A percentile compares a stretch with the other conserved stretches of the same genome.
Evolutionary conservation across 1,284 basidiomycete genomes (phyloP).

Genomic region (Pyrrhoderma lamaoense): DNA sequence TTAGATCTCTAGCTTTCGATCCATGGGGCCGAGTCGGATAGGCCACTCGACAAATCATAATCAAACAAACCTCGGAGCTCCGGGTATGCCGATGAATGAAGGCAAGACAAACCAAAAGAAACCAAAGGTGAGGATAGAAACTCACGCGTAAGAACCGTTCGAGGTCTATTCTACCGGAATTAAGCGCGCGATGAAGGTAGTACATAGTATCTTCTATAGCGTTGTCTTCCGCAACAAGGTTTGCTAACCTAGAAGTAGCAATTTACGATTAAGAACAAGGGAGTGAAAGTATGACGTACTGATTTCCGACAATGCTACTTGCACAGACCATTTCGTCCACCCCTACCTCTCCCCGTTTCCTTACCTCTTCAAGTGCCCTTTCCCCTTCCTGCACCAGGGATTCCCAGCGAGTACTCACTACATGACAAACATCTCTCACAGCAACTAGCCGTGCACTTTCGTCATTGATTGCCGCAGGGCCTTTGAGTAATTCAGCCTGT

Average conservation of each 20-base stretch:
- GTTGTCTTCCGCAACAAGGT: slow-evolving; percentile 96
- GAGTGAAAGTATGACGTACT: slow-evolving; percentile 49
- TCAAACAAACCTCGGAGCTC: slow-evolving; percentile 13
- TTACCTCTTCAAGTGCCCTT: slow-evolving; percentile 60
- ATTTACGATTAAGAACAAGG: slow-evolving; percentile 3
- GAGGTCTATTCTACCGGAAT: slow-evolving; percentile 86
- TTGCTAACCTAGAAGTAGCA: slow-evolving; percentile 61
- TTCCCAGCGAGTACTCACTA: slow-evolving; percentile 63
- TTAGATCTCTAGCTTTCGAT: too few relatives aligned
- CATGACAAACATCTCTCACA: slow-evolving; percentile 86
- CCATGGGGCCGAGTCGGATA: too few relatives aligned
- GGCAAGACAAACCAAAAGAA: slow-evolving; percentile 8
- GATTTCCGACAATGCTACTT: slow-evolving; percentile 92
- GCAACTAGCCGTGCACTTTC: slow-evolving; percentile 94
- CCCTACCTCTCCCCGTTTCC: slow-evolving; percentile 68
- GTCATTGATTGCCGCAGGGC: slow-evolving; percentile 88
- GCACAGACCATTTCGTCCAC: slow-evolving; percentile 94
- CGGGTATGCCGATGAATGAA: background rate
- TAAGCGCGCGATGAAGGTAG: slow-evolving; percentile 90
- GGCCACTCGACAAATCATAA: too few relatives aligned
- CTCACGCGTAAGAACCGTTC: slow-evolving; percentile 85
- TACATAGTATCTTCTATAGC: slow-evolving; percentile 98
- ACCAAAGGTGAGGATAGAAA: slow-evolving; percentile 18
- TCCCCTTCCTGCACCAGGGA: slow-evolving; percentile 60
- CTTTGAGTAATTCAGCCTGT: slow-evolving; percentile 78